Percentiles rank a stretch among this genome's conserved stretches.
These are phyloP conservation scores for Fusarium dimerum DNA, from an alignment of 2,329 filamentous ascomycete genomes.

Conservation along the genomic window DNA sequence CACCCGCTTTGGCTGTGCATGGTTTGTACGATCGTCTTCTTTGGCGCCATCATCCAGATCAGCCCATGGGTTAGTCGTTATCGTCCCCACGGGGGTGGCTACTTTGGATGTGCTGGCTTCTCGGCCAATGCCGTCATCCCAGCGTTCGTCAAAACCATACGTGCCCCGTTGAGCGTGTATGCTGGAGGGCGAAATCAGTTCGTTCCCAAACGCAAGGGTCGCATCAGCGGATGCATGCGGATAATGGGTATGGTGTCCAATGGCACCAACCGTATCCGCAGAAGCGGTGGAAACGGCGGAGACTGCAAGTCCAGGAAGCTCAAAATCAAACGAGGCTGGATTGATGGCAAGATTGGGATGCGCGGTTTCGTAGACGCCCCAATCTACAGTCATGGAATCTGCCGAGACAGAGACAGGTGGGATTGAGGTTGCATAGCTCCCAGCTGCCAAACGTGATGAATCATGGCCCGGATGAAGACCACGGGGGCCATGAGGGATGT, in stretches of 20 bases:
- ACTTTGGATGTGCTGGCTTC: conserved; percentile 26
- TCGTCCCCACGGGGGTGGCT: conserved; percentile 22
- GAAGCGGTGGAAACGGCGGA: neutral
- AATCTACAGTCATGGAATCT: conserved; percentile 24
- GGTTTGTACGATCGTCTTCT: conserved; percentile 8
- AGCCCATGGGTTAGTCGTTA: conserved; percentile 26
- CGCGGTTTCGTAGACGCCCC: conserved; percentile 22
- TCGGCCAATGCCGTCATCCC: conserved; percentile 25
- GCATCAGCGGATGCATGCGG: conserved; percentile 17
- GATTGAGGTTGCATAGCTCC: conserved; percentile 18
- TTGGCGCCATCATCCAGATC: conserved; percentile 20
- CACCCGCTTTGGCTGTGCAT: conserved; percentile 20
- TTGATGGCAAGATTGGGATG: conserved; percentile 18
- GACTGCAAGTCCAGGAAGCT: conserved; percentile 22
- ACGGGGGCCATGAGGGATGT: conserved; percentile 8
- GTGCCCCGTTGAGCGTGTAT: conserved; percentile 22
- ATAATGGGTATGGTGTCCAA: conserved; percentile 21
- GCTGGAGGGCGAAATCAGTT: conserved; percentile 25
- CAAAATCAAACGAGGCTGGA: conserved; percentile 24
- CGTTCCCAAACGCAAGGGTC: conserved; percentile 19
- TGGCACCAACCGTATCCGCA: conserved; percentile 2
- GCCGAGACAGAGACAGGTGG: conserved; percentile 9
- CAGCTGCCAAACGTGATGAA: conserved; percentile 11
- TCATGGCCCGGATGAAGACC: conserved; percentile 16
- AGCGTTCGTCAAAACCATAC: conserved; percentile 19